phyloP scores from a whole-genome alignment of 2,329 filamentous ascomycete species.

The Apiospora sp. region DNA sequence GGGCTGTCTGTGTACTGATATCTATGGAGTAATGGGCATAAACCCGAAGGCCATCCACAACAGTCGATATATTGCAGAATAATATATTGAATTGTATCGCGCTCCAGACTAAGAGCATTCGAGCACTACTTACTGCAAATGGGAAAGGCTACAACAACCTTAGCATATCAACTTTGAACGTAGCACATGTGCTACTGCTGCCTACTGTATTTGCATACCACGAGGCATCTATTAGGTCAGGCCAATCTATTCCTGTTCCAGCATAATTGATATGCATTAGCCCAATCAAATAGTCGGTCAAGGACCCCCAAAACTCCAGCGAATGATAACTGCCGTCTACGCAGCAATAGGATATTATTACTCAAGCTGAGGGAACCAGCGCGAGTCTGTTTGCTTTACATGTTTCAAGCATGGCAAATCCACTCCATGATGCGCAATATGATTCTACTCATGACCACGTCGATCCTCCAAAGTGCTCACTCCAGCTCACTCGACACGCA shows the following conservation, averaged over 20 bases:
- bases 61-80: neutral
- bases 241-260: conserved; percentile 17
- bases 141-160: neutral
- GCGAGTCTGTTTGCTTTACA: neutral
- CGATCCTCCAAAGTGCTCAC: neutral
- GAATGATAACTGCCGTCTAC: neutral
- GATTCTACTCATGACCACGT: neutral
- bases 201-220: neutral
- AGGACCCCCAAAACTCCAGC: conserved; percentile 5
- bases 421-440: neutral
- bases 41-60: neutral
- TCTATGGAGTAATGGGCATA: conserved; percentile 6
- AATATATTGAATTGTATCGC: neutral
- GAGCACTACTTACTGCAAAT: neutral
- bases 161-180: neutral
- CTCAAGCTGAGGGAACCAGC: neutral
- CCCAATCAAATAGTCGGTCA: conserved; percentile 16
- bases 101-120: neutral
- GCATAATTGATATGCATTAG: conserved; percentile 17
- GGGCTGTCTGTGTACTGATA: neutral
- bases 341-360: neutral
- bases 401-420: conserved; percentile 8
- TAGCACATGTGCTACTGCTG: conserved; percentile 7
- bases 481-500: neutral
- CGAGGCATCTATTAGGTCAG: conserved; percentile 3